These are phyloP conservation scores for Penicillium cinerascens DNA, from an alignment of 495 filamentous ascomycete genomes.

Conservation along the genomic window DNA sequence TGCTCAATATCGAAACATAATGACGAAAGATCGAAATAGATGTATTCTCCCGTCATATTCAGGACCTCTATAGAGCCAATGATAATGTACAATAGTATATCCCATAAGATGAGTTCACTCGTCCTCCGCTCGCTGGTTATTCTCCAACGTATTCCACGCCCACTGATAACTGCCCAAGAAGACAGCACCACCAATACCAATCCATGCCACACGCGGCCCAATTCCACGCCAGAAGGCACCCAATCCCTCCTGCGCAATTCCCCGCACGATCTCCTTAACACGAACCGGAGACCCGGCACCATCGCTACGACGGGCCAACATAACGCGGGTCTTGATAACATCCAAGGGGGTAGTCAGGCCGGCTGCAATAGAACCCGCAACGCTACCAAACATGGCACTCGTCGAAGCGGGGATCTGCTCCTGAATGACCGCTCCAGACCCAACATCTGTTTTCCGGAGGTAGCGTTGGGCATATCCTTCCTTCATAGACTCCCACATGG, in stretches of 20 bases:
- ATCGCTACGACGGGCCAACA: slow-evolving; percentile 62
- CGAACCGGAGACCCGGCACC: slow-evolving; percentile 45
- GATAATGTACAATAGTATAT: slow-evolving; percentile 2
- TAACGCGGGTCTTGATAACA: slow-evolving; percentile 94
- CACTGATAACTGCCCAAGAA: slow-evolving; percentile 96
- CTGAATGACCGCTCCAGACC: slow-evolving; percentile 8
- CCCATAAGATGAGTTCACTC: not conserved
- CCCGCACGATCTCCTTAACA: slow-evolving; percentile 55
- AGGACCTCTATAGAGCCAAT: slow-evolving; percentile 1
- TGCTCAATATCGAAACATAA: slow-evolving; percentile 22
- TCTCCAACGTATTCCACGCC: slow-evolving; percentile 69
- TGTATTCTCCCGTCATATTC: not conserved
- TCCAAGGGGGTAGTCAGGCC: slow-evolving; percentile 90
- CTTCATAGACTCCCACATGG: slow-evolving; percentile 94
- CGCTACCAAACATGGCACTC: slow-evolving; percentile 80
- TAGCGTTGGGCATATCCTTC: slow-evolving; percentile 41
- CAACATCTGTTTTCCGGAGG: slow-evolving; percentile 13
- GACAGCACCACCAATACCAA: slow-evolving; percentile 86
- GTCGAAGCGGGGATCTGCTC: slow-evolving; percentile 63
- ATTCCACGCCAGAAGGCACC: slow-evolving; percentile 85
- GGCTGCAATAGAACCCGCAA: slow-evolving; percentile 82
- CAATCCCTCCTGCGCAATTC: slow-evolving; percentile 68
- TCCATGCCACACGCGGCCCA: slow-evolving; percentile 88
- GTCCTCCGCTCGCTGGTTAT: slow-evolving; percentile 21
- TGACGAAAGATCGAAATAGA: not conserved